phyloP scores from a whole-genome alignment of 202 grass and related monocot species.

The Digitaria exilis region DNA sequence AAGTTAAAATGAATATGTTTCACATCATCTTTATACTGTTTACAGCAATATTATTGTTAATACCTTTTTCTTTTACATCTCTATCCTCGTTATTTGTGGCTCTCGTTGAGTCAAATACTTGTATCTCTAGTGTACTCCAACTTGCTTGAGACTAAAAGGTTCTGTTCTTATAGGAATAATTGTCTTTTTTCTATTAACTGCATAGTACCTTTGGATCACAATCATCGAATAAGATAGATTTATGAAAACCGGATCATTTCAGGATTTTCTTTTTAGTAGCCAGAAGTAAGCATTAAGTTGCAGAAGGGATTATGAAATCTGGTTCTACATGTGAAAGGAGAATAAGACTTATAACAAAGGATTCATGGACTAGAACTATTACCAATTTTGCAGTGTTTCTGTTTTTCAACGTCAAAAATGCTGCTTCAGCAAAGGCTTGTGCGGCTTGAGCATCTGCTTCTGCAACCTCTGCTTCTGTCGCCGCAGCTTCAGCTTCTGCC shows the following conservation, averaged over 20 bases:
- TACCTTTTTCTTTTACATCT: background rate
- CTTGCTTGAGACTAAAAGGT: background rate
- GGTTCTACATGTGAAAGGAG: conserved; percentile 18
- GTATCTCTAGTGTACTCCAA: background rate
- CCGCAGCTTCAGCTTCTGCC: conserved; percentile 73
- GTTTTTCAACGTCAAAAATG: conserved; percentile 51
- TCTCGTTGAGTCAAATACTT: conserved; percentile 6
- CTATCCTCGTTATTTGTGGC: background rate
- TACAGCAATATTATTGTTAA: background rate
- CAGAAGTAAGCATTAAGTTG: background rate
- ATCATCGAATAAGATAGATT: background rate
- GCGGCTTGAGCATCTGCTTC: conserved; percentile 71
- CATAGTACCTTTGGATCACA: background rate
- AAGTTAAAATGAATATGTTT: background rate
- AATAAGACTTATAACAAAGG: conserved; percentile 21
- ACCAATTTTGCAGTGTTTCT: conserved; percentile 63
- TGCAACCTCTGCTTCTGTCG: conserved; percentile 74
- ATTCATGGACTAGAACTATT: background rate
- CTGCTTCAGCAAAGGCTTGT: conserved; percentile 67
- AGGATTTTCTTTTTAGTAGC: background rate
- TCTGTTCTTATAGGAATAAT: background rate
- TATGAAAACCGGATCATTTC: background rate
- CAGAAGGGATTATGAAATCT: conserved; percentile 26
- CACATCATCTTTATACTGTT: background rate
- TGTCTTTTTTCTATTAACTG: too few relatives aligned